These are phyloP conservation scores for Paraglomus brasilianum DNA, from an alignment of 192 early-diverging fungal species.

Conservation along the genomic window DNA sequence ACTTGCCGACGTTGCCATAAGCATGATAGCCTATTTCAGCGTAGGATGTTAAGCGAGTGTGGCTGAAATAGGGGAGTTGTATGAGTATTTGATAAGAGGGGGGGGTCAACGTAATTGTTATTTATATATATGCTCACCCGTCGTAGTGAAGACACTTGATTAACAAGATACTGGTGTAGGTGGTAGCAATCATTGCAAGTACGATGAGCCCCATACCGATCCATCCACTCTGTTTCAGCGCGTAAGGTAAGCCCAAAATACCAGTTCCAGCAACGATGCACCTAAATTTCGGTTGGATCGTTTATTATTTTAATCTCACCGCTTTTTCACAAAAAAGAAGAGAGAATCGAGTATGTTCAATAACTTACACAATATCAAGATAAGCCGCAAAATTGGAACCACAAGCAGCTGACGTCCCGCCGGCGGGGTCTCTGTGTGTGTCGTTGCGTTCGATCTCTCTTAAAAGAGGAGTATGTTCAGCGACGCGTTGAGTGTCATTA, in stretches of 20 bases:
- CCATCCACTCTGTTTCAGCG: conserved; percentile 77
- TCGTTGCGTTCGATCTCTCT: no score
- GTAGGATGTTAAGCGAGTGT: conserved; percentile 56
- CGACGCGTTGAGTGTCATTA: no score
- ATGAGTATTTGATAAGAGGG: no score
- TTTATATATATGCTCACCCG: conserved; percentile 9
- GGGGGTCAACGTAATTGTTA: no score
- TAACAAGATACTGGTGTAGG: conserved; percentile 71
- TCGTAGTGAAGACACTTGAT: conserved; percentile 74
- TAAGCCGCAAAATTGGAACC: conserved; percentile 4
- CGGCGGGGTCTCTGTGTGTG: no score
- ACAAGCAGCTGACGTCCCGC: background rate
- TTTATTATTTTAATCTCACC: background rate
- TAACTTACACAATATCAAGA: background rate
- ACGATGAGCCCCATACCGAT: conserved; percentile 65
- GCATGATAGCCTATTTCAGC: conserved; percentile 70
- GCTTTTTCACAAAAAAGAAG: background rate
- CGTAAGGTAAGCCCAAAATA: conserved; percentile 80
- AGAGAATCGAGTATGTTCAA: background rate
- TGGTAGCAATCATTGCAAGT: conserved; percentile 65
- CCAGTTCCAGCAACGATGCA: conserved; percentile 63
- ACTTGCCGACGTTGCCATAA: conserved; percentile 64
- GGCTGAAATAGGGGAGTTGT: conserved; percentile 19
- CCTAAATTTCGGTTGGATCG: background rate
- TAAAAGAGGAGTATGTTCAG: no score